A percentile compares a stretch with the other conserved stretches of the same genome.
Conservation (phyloP, 2,329 filamentous ascomycete species). For the Talaromyces amestolkiae region DNA sequence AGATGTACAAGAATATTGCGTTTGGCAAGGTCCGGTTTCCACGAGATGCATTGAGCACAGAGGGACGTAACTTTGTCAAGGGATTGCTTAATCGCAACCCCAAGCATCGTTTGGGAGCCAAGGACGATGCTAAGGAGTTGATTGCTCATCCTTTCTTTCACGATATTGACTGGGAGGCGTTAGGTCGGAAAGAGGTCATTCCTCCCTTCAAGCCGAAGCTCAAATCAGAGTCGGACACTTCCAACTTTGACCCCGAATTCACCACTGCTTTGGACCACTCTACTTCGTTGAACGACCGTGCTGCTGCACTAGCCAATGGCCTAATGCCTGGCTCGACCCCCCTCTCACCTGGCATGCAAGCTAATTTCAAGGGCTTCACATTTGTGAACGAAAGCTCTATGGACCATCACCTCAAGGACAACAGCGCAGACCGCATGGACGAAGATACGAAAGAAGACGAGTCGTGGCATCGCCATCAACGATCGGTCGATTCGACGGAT, state of each 20-base stretch:
- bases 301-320: slow-evolving; percentile 78
- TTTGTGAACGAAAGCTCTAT: slow-evolving; percentile 98
- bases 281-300: slow-evolving; percentile 84
- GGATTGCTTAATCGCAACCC: slow-evolving; percentile 95
- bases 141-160: slow-evolving; percentile 93
- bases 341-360: slow-evolving; percentile 90
- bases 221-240: slow-evolving; percentile 92
- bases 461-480: slow-evolving; percentile 34
- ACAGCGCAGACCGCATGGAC: slow-evolving; percentile 41
- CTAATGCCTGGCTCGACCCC: slow-evolving; percentile 83
- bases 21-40: slow-evolving; percentile 98
- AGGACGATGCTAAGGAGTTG: slow-evolving; percentile 86
- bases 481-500: slow-evolving; percentile 32
- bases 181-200: slow-evolving; percentile 86
- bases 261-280: slow-evolving; percentile 88
- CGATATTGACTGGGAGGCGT: slow-evolving; percentile 87
- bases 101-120: slow-evolving; percentile 88
- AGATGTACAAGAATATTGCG: slow-evolving; percentile 99
- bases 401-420: slow-evolving; percentile 56
- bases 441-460: slow-evolving; percentile 44
- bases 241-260: slow-evolving; percentile 98
- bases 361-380: slow-evolving; percentile 97
- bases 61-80: slow-evolving; percentile 97
- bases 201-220: slow-evolving; percentile 98
- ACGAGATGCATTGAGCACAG: slow-evolving; percentile 86